These are phyloP conservation scores for Nyssa sinensis DNA, from an alignment of 148 eudicot species.

Conservation along the genomic window DNA sequence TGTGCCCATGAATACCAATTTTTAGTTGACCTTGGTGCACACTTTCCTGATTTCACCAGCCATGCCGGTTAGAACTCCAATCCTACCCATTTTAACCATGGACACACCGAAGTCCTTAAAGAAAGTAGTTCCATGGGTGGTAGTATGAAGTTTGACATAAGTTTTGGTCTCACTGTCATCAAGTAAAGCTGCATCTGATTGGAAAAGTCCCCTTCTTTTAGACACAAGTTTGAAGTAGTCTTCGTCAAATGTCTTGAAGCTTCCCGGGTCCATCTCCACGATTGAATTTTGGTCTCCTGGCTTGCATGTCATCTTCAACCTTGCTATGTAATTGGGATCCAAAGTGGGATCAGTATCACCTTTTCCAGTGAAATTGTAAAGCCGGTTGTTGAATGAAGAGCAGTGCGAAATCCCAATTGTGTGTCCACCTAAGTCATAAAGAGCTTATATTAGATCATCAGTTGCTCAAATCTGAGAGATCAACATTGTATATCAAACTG, in stretches of 20 bases:
- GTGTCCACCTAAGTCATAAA: constrained; percentile 23
- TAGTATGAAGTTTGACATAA: constrained; percentile 15
- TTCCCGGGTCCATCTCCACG: constrained; percentile 32
- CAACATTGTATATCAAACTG: no score
- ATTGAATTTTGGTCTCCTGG: constrained; percentile 15
- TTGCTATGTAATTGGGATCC: constrained; percentile 23
- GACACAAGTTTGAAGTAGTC: constrained; percentile 10
- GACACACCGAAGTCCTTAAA: constrained; percentile 34
- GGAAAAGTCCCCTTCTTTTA: constrained; percentile 26
- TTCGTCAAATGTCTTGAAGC: constrained; percentile 21
- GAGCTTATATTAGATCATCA: no score
- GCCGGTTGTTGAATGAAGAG: constrained; percentile 25
- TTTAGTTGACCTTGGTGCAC: constrained; percentile 36
- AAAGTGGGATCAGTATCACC: constrained; percentile 27
- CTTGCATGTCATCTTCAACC: constrained; percentile 13
- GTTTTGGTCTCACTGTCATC: constrained; percentile 5
- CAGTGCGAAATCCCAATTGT: constrained; percentile 40
- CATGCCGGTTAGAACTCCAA: constrained; percentile 40
- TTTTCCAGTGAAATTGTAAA: constrained; percentile 42
- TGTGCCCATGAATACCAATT: no score
- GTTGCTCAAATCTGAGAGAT: no score
- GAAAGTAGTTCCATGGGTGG: constrained; percentile 11
- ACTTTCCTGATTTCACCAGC: constrained; percentile 49
- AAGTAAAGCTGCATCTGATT: constrained; percentile 26
- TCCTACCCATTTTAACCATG: constrained; percentile 39